Evolutionary conservation across 1,284 basidiomycete genomes (phyloP).

Genomic region (Vanrija sp.): DNA sequence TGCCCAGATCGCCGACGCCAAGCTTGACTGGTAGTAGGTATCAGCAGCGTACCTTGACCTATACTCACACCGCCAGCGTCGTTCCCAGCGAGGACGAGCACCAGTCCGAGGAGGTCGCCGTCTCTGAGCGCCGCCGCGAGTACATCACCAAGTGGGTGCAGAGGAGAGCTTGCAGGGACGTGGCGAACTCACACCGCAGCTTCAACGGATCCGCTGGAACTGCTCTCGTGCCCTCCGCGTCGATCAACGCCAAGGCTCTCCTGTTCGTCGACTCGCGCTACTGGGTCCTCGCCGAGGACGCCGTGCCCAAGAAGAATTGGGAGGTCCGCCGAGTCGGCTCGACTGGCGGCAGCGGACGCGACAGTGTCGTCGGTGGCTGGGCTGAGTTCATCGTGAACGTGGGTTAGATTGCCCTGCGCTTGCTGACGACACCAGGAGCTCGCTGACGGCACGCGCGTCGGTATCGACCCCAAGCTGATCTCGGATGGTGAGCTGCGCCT

Average conservation of each 20-base stretch:
- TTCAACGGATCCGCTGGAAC: conserved; percentile 83
- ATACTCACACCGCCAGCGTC: conserved; percentile 50
- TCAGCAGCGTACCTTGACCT: neutral
- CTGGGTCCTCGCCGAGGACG: conserved; percentile 74
- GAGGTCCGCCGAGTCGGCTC: conserved; percentile 64
- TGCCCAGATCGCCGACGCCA: conserved; percentile 66
- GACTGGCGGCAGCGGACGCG: conserved; percentile 47
- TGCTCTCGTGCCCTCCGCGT: conserved; percentile 66
- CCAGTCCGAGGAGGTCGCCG: conserved; percentile 76
- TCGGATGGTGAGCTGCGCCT: conserved; percentile 56
- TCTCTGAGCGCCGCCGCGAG: conserved; percentile 72
- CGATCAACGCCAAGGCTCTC: conserved; percentile 52
- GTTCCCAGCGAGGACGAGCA: conserved; percentile 84
- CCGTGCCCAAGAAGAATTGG: conserved; percentile 72
- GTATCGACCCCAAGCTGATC: conserved; percentile 84
- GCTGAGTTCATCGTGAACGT: conserved; percentile 67
- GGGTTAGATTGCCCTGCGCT: conserved; percentile 4
- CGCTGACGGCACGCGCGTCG: conserved; percentile 60
- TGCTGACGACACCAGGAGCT: conserved; percentile 50
- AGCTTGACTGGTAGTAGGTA: conserved; percentile 79
- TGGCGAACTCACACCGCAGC: conserved; percentile 45
- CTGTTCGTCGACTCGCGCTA: conserved; percentile 85
- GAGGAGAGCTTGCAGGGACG: too few species aligned
- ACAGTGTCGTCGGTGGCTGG: conserved; percentile 61
- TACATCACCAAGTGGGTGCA: conserved; percentile 71